Evolutionary conservation across 2,329 filamentous ascomycete genomes (phyloP).

Genomic region (Exophiala sp.): DNA sequence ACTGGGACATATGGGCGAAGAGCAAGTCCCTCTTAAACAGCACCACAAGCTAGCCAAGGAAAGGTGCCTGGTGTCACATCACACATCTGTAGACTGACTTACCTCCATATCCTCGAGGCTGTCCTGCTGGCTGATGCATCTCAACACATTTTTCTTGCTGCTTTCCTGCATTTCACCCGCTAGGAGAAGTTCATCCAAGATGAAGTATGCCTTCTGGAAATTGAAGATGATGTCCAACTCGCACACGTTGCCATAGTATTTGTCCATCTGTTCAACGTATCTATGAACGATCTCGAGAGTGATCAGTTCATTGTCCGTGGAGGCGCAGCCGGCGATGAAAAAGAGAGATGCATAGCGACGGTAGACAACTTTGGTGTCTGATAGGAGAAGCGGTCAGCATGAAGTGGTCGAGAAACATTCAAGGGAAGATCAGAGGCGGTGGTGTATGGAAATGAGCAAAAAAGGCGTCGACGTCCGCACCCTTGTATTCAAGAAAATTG

Average conservation of each 20-base stretch:
- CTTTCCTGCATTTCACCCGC: conserved; percentile 97
- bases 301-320: conserved; percentile 40
- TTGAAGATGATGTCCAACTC: conserved; percentile 99
- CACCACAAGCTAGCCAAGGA: not conserved
- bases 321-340: conserved; percentile 97
- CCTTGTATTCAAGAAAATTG: conserved; percentile 99
- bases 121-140: conserved; percentile 95
- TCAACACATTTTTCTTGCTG: conserved; percentile 96
- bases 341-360: conserved; percentile 97
- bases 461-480: conserved; percentile 42
- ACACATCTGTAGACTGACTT: conserved; percentile 42
- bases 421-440: not conserved
- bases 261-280: conserved; percentile 99
- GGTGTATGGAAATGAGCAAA: not conserved
- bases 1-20: not conserved
- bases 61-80: too few species aligned
- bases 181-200: conserved; percentile 89
- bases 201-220: conserved; percentile 99
- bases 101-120: conserved; percentile 99
- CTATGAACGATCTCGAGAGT: conserved; percentile 93
- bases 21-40: not conserved
- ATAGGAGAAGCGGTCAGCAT: conserved; percentile 23
- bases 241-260: conserved; percentile 99
- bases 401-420: not conserved
- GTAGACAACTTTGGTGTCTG: conserved; percentile 98